These are phyloP conservation scores for Globisporangium nagaii DNA, from an alignment of 352 stramenopile genomes.

Conservation along the genomic window DNA sequence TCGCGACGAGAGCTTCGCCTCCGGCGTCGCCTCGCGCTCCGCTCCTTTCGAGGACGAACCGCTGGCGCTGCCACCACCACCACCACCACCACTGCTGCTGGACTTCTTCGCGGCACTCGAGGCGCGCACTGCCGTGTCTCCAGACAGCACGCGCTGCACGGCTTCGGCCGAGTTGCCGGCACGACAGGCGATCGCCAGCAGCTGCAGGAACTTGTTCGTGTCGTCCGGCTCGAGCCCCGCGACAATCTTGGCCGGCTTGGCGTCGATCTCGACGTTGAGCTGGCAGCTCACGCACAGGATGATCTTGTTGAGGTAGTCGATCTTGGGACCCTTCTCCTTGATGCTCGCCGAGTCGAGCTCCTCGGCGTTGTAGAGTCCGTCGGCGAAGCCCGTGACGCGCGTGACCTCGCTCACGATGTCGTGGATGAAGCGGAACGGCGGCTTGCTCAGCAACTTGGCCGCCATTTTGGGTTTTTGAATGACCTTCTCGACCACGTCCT, in stretches of 20 bases:
- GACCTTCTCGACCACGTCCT: conserved; percentile 71
- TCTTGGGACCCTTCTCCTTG: conserved; percentile 93
- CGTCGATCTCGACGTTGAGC: conserved; percentile 84
- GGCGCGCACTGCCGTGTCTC: conserved; percentile 39
- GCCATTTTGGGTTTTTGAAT: conserved; percentile 85
- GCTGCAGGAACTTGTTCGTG: conserved; percentile 92
- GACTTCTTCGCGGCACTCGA: conserved; percentile 30
- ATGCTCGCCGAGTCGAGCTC: conserved; percentile 90
- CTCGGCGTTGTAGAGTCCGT: conserved; percentile 77
- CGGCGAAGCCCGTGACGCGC: conserved; percentile 72
- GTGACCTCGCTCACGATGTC: conserved; percentile 81
- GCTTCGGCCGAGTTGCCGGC: conserved; percentile 56
- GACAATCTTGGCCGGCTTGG: conserved; percentile 85
- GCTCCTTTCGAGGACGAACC: conserved; percentile 2
- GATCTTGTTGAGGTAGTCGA: conserved; percentile 87
- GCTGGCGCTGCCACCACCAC: background rate
- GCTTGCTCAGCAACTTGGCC: conserved; percentile 74
- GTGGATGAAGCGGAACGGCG: conserved; percentile 87
- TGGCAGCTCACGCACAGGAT: conserved; percentile 87
- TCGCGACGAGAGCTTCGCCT: conserved; percentile 49
- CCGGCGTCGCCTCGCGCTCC: conserved; percentile 45
- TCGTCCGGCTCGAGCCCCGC: conserved; percentile 91
- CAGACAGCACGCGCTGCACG: conserved; percentile 64
- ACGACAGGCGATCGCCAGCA: conserved; percentile 79
- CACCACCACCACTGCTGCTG: no score